phyloP scores from a whole-genome alignment of 345 rosid species.

The Eucalyptus cladocalyx region DNA sequence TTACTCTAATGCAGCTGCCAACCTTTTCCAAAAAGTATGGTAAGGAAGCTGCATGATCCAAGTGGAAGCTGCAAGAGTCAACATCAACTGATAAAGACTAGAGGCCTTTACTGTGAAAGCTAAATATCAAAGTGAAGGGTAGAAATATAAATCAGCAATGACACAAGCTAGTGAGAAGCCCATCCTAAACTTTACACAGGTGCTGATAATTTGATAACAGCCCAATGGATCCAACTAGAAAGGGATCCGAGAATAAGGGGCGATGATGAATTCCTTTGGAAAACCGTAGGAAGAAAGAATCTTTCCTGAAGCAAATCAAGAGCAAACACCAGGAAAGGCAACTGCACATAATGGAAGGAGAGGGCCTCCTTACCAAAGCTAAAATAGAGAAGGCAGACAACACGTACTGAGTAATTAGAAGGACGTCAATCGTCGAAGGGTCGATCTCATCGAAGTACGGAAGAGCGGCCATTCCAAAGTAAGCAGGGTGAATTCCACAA shows the following conservation, averaged over 20 bases:
- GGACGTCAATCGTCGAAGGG: constrained; percentile 80
- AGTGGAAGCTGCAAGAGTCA: constrained; percentile 77
- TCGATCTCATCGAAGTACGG: constrained; percentile 96
- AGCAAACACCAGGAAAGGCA: neutral
- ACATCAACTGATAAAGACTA: neutral
- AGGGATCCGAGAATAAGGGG: neutral
- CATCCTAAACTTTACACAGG: neutral
- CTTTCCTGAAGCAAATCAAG: neutral
- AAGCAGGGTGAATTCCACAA: constrained; percentile 90
- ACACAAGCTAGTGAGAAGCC: neutral
- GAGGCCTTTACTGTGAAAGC: neutral
- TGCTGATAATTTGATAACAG: neutral
- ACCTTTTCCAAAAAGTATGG: constrained; percentile 98
- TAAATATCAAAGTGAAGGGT: neutral
- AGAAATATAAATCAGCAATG: neutral
- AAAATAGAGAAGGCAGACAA: neutral
- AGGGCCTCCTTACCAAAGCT: neutral
- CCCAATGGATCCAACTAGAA: neutral
- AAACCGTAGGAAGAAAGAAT: neutral
- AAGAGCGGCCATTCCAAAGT: constrained; percentile 87
- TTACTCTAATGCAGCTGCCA: neutral
- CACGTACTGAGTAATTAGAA: constrained; percentile 76
- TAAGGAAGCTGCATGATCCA: constrained; percentile 97
- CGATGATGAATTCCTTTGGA: neutral
- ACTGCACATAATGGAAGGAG: neutral